Evolutionary conservation across 2,329 filamentous ascomycete species (phyloP), one percentile per base, ranked within the genome.

Genomic region (Chrysoporthe cubensis): DNA sequence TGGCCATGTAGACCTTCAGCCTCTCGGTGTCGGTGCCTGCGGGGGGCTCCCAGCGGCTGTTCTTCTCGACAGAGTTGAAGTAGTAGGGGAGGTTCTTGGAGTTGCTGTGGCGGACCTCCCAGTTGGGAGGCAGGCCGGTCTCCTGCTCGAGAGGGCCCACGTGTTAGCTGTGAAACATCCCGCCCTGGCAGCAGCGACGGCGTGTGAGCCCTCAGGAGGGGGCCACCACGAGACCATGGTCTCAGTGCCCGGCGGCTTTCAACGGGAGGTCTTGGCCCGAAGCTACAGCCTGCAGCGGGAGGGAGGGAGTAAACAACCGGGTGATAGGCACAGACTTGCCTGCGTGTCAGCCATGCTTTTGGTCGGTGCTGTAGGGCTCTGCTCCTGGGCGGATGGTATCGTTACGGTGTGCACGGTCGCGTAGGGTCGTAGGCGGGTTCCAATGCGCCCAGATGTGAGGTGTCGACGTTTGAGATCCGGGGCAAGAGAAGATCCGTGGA

Each of bases 21-120:
- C 91, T 93, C 74, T 97, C 94, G 67, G 92, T 92, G 81, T 99
- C 93, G 74, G 94, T 96, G 71, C 90, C 92, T 57, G 87, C 79
- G 9, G 96, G 96, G 3, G 96, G 95, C 78, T 98, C 96, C 96
- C 96, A 99, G 81, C 93, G 89, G 71, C 96, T 98, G 78, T 93
- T 89, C 79, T 94, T 95, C 71, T 93, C 92, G 73, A 82, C 83
- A 58, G 91, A 84, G 81, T 97, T 96, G 90, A 97, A 98, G 85
- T 98, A 99, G 85, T 99, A 99, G 48, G 96, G 96, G 46, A 98
- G 91, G 82, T 97, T 97, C 85, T 97, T 98, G 80, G 93, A 97
- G 84, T 97, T 97, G 80, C 93, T 97, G 83, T 96, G 93, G 79
- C 96, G 93, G 77, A 99, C 93, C 83, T 98, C 96, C 94, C 95